phyloP scores from a whole-genome alignment of 441 rosid genomes.

The Monsonia emarginata region DNA sequence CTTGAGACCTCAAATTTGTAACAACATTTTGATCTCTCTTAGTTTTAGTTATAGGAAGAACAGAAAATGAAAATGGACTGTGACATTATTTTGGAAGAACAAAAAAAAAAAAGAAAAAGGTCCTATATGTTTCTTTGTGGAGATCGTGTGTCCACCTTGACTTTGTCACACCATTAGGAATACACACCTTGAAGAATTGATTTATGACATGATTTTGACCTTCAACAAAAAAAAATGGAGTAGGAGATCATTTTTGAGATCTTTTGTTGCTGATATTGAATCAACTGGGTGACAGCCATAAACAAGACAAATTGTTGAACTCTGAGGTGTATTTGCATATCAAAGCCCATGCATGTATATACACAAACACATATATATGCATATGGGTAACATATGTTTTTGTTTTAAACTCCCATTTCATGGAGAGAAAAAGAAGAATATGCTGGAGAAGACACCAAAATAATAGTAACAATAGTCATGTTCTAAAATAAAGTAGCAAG shows the following conservation, averaged over 20 bases:
- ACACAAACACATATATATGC: too few relatives aligned
- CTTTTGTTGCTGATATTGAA: background rate
- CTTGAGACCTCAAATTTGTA: background rate
- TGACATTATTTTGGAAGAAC: background rate
- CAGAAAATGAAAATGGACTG: background rate
- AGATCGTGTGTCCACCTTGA: background rate
- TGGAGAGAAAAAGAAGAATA: too few relatives aligned
- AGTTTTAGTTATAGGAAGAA: background rate
- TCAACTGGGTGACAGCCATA: background rate
- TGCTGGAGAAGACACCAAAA: too few relatives aligned
- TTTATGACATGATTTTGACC: background rate
- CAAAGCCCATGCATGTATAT: background rate
- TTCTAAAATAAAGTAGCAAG: too few relatives aligned
- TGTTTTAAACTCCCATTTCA: background rate
- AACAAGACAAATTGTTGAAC: background rate
- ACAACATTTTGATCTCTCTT: background rate
- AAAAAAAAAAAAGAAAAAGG: too few relatives aligned
- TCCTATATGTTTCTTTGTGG: too few relatives aligned
- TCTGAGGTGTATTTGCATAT: background rate
- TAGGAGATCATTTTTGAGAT: background rate
- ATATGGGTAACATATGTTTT: background rate
- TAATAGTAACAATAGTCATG: too few relatives aligned
- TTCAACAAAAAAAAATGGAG: too few relatives aligned
- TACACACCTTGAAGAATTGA: background rate
- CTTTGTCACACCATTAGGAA: background rate